phyloP scores from a whole-genome alignment of 2,329 filamentous ascomycete genomes.

The Beauveria australis region DNA sequence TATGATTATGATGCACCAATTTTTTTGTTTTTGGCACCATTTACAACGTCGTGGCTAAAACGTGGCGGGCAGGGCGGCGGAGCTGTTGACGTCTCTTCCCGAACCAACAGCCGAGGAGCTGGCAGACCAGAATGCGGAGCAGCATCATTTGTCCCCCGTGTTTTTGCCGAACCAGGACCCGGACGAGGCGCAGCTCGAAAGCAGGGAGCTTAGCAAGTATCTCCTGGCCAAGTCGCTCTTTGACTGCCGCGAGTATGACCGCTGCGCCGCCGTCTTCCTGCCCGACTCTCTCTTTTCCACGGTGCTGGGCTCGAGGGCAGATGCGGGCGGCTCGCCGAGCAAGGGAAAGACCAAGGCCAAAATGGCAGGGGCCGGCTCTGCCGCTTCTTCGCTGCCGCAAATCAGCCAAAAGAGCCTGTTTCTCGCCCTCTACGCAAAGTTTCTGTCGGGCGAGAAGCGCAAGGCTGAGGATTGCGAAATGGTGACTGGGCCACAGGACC shows the following conservation, averaged over 20 bases:
- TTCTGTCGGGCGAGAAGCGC: conserved; percentile 87
- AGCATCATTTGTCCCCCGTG: conserved; percentile 33
- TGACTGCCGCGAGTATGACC: conserved; percentile 90
- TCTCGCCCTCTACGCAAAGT: conserved; percentile 84
- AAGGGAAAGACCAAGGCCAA: conserved; percentile 50
- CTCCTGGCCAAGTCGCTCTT: conserved; percentile 90
- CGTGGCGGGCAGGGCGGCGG: conserved; percentile 64
- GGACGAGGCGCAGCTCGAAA: conserved; percentile 67
- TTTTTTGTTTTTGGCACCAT: background rate
- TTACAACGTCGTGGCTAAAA: background rate
- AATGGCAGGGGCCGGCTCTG: conserved; percentile 15
- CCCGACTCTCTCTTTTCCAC: conserved; percentile 70
- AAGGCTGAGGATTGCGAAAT: conserved; percentile 97
- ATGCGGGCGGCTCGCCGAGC: conserved; percentile 38
- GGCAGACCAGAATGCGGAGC: conserved; percentile 25
- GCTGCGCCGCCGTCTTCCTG: conserved; percentile 82
- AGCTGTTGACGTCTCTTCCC: conserved; percentile 79
- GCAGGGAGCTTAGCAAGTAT: conserved; percentile 72
- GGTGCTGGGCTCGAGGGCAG: conserved; percentile 44
- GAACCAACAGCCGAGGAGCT: conserved; percentile 50
- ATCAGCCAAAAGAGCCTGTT: conserved; percentile 91
- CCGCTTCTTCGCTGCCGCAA: conserved; percentile 34
- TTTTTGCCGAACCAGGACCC: conserved; percentile 55
- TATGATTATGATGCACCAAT: conserved; percentile 27
- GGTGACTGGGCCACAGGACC: conserved; percentile 88